Conservation (phyloP, 2,329 filamentous ascomycete genomes). For the Drechslera avenae region DNA sequence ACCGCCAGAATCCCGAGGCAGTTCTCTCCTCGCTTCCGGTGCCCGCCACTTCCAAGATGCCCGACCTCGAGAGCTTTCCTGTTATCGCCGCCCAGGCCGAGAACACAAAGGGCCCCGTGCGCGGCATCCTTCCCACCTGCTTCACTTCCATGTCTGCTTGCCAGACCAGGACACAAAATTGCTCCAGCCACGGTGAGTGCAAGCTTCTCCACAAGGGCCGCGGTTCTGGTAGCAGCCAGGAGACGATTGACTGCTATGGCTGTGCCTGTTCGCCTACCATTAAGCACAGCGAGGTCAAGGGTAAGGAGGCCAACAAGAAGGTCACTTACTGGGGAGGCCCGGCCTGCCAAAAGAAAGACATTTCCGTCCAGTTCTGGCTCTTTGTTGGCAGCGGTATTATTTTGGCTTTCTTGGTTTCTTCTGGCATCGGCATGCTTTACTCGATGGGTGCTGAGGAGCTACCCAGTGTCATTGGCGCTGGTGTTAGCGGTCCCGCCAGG, state of each 20-base stretch:
- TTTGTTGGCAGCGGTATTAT: slow-evolving; percentile 75
- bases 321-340: slow-evolving; percentile 80
- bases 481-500: slow-evolving; percentile 70
- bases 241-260: slow-evolving; percentile 68
- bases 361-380: slow-evolving; percentile 88
- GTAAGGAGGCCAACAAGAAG: slow-evolving; percentile 55
- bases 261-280: slow-evolving; percentile 74
- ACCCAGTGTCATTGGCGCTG: slow-evolving; percentile 94
- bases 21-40: slow-evolving; percentile 35
- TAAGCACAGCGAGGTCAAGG: slow-evolving; percentile 55
- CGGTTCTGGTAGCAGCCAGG: slow-evolving; percentile 45
- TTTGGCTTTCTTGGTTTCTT: slow-evolving; percentile 69
- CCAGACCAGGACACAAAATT: slow-evolving; percentile 71
- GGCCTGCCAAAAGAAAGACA: slow-evolving; percentile 88
- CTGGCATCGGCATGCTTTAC: slow-evolving; percentile 78
- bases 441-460: slow-evolving; percentile 84
- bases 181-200: slow-evolving; percentile 82
- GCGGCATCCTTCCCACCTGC: slow-evolving; percentile 71
- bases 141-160: slow-evolving; percentile 74
- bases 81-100: slow-evolving; percentile 24
- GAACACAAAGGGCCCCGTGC: slow-evolving; percentile 42
- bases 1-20: slow-evolving; percentile 40
- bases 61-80: slow-evolving; percentile 39
- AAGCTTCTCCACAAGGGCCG: slow-evolving; percentile 63
- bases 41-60: slow-evolving; percentile 34